These are phyloP conservation scores for Myriosclerotinia curreyana DNA, from an alignment of 2,329 filamentous ascomycete species.

Conservation along the genomic window DNA sequence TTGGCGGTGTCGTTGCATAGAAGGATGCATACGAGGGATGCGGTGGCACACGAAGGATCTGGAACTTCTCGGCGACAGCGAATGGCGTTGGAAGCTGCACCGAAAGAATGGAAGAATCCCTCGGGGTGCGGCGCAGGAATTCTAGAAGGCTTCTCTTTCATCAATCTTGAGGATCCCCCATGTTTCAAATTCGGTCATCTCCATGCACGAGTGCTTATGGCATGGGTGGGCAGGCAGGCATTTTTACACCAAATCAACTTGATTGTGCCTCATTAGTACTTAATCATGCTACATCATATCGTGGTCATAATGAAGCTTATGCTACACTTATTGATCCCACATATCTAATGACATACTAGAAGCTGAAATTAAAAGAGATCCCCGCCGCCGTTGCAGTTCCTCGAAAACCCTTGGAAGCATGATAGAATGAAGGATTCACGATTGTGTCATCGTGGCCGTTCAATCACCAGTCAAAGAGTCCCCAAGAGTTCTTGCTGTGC, in stretches of 20 bases:
- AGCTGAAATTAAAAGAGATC: conserved; percentile 4
- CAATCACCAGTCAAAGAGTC: conserved; percentile 6
- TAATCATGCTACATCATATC: conserved; percentile 14
- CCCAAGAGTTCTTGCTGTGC: conserved; percentile 5
- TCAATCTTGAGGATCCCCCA: conserved; percentile 2
- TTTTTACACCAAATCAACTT: conserved; percentile 18
- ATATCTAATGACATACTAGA: not conserved
- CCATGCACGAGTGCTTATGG: conserved; percentile 15
- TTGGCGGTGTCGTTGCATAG: conserved; percentile 11
- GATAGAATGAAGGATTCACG: conserved; percentile 12
- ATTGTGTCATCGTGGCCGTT: conserved; percentile 17
- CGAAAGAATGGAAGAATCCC: not conserved
- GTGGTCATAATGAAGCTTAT: conserved; percentile 20
- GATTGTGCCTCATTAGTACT: conserved; percentile 16
- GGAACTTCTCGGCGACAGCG: not conserved
- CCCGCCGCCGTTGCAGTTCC: not conserved
- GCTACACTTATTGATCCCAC: conserved; percentile 19
- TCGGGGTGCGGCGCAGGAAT: conserved; percentile 17
- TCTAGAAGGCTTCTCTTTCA: conserved; percentile 10
- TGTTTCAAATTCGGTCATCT: conserved; percentile 14
- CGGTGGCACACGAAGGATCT: conserved; percentile 19
- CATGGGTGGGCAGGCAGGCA: conserved; percentile 1
- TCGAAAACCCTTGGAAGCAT: not conserved
- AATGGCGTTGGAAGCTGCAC: conserved; percentile 10
- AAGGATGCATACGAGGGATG: conserved; percentile 6